Evolutionary conservation across 345 rosid genomes (phyloP).

Genomic region (Bretschneidera sinensis): DNA sequence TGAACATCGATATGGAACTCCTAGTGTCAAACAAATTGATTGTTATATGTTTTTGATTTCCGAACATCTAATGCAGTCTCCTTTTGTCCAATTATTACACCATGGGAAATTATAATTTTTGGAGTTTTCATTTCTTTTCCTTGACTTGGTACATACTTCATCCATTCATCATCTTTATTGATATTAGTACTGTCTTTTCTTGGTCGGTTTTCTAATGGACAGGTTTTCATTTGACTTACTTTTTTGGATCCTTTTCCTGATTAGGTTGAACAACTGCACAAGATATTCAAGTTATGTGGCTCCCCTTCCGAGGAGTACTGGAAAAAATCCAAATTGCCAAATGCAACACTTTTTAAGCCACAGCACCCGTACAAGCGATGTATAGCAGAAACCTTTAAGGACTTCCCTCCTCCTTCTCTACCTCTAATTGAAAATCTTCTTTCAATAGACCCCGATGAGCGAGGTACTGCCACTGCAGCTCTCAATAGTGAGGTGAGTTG

Average conservation of each 20-base stretch:
- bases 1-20: neutral
- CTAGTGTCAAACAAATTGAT: neutral
- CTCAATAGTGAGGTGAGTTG: slow-evolving; percentile 65
- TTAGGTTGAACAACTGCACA: slow-evolving; percentile 91
- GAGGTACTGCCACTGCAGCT: slow-evolving; percentile 71
- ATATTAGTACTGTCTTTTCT: neutral
- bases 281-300: slow-evolving; percentile 87
- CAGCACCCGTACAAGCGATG: slow-evolving; percentile 71
- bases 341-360: slow-evolving; percentile 78
- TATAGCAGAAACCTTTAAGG: slow-evolving; percentile 66
- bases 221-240: slow-evolving; percentile 9
- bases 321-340: slow-evolving; percentile 78
- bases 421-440: slow-evolving; percentile 68
- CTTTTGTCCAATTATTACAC: neutral
- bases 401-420: slow-evolving; percentile 55
- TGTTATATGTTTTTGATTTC: neutral
- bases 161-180: neutral
- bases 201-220: slow-evolving; percentile 2
- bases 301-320: slow-evolving; percentile 86
- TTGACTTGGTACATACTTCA: neutral
- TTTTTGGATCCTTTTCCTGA: slow-evolving; percentile 14
- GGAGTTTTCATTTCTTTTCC: neutral
- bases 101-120: neutral
- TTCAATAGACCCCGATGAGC: slow-evolving; percentile 69
- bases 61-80: neutral